Conservation (phyloP, 73 alveolate species). For the Tetrahymena thermophila region DNA sequence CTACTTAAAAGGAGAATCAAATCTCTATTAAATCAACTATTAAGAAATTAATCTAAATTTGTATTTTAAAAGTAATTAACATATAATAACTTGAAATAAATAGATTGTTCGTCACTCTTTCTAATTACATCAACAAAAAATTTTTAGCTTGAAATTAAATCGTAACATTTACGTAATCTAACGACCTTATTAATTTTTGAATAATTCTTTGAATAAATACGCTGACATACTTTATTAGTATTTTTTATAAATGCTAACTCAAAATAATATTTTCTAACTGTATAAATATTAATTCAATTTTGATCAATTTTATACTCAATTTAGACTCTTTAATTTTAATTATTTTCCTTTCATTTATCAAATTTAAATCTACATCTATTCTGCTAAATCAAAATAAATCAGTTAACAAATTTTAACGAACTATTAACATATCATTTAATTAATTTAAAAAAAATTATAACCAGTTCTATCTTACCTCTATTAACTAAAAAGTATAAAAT, state of each 20-base stretch:
- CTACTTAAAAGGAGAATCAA: neutral
- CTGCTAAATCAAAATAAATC: neutral
- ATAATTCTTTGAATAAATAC: neutral
- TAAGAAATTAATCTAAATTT: neutral
- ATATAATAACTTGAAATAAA: neutral
- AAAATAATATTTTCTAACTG: neutral
- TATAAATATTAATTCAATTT: too few relatives aligned
- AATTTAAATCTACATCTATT: neutral
- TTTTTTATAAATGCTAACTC: neutral
- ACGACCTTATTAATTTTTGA: neutral
- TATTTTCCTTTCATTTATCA: neutral
- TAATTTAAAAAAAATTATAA: too few relatives aligned
- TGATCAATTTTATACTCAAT: neutral
- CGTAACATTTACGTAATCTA: neutral
- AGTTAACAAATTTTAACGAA: neutral
- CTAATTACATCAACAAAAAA: neutral
- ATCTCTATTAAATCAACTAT: neutral
- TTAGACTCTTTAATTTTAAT: too few relatives aligned
- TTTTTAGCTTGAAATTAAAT: neutral
- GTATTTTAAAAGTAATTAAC: neutral
- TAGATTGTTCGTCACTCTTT: neutral
- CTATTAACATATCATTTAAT: neutral
- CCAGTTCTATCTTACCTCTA: neutral
- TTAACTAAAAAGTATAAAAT: neutral
- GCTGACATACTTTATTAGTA: neutral